These are phyloP conservation scores for Salpingoeca rosetta DNA, from an alignment of 78 protist genomes.

Conservation along the genomic window DNA sequence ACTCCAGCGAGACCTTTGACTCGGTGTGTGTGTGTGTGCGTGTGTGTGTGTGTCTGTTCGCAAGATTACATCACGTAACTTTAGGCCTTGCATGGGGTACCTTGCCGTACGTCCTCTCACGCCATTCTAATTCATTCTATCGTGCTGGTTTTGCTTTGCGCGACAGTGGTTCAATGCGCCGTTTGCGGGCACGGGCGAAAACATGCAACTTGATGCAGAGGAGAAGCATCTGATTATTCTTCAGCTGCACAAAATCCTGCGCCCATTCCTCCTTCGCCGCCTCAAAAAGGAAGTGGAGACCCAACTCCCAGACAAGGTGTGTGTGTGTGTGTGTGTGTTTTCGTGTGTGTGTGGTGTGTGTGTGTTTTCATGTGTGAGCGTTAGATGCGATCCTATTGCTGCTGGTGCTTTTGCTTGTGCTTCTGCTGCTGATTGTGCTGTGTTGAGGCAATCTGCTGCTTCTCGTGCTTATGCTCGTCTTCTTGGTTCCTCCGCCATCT, in stretches of 20 bases:
- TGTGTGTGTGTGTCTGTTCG: too few species aligned
- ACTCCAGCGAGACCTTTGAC: constrained; percentile 54
- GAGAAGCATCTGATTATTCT: constrained; percentile 62
- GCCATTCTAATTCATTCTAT: constrained; percentile 29
- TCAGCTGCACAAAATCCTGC: constrained; percentile 57
- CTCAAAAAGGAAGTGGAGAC: constrained; percentile 75
- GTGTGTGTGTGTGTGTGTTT: too few species aligned
- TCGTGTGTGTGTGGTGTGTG: too few species aligned
- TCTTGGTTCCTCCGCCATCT: too few species aligned
- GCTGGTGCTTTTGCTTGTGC: too few species aligned
- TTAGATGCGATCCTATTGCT: too few species aligned
- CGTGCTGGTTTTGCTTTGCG: constrained; percentile 24
- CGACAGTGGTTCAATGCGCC: constrained; percentile 78
- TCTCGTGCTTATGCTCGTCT: too few species aligned
- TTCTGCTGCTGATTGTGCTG: too few species aligned
- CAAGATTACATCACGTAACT: too few species aligned
- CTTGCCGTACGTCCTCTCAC: constrained; percentile 5
- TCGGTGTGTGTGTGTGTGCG: background rate
- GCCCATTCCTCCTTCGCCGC: constrained; percentile 84
- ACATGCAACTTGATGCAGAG: constrained; percentile 49
- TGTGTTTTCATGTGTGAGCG: too few species aligned
- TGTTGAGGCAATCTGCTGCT: too few species aligned
- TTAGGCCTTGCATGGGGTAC: background rate
- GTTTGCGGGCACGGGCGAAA: constrained; percentile 44
- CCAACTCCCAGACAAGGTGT: constrained; percentile 70